Base-by-base conservation (phyloP, 2,329 filamentous ascomycete genomes). In the Colletotrichum euphorbiae region DNA sequence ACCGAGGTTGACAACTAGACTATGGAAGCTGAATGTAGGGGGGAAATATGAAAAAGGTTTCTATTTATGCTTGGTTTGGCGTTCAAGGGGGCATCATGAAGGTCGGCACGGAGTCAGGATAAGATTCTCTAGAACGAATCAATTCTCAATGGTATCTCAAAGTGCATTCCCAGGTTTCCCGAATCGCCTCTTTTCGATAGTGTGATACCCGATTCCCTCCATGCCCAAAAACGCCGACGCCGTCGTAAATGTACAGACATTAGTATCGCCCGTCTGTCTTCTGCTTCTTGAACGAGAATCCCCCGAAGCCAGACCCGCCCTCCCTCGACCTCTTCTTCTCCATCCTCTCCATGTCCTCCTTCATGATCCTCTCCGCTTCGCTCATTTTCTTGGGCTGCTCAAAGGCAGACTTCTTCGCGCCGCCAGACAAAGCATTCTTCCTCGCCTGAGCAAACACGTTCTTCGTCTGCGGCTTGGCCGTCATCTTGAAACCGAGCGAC, bases 351-450 rank as follows among this genome's bases (percentile, higher is more conserved):
- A 93, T 85, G 75, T 94, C 92, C 73, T 92, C 91, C 78, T 91
- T 93, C 94, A 97, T 97, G 74, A 96, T 97, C 60, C 91, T 87
- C 79, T 95, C 93, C 3, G 90, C 91, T 76, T 97, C 93, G 74
- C 92, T 95, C 87, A 97, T 95, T 74, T 92, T 96, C 83, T 92
- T 93, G 2, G 89, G 90, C 62, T 86, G 86, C 69, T 89, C 88
- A 11, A 83, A 85, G 36, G 81, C 73, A 1, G 77, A 70, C 76
- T 93, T 93, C 78, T 93, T 93, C 3, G 85, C 81, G 1, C 87
- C 85, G 0, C 81, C 80, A 0, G 78, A 77, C 2, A 93, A 80
- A 0, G 90, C 89, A 71, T 94, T 95, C 81, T 93, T 94, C 75
- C 86, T 87, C 6, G 83, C 82, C 28, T 82, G 80, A 2, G 83